phyloP scores from a whole-genome alignment of 805 yeast genomes.

The Spathaspora sp. region DNA sequence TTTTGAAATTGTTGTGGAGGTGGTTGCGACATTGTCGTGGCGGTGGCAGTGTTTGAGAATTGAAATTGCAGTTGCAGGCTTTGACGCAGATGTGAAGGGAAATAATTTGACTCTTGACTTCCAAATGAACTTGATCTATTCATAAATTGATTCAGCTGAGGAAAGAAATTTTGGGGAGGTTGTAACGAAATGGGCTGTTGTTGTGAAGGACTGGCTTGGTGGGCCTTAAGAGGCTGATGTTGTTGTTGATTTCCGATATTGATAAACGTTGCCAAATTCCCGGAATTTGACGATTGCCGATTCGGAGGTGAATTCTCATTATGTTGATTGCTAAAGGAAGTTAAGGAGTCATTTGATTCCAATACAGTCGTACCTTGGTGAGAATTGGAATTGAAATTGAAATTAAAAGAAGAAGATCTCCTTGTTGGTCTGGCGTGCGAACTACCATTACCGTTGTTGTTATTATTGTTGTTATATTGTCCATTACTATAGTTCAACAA shows the following conservation, averaged over 20 bases:
- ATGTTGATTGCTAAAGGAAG: neutral
- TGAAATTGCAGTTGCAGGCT: neutral
- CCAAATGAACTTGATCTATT: neutral
- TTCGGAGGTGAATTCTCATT: conserved; percentile 2
- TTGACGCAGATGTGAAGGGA: neutral
- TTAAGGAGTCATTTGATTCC: neutral
- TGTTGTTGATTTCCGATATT: conserved; percentile 5
- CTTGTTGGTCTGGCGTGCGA: neutral
- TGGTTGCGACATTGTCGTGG: neutral
- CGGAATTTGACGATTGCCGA: neutral
- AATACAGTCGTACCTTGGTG: neutral
- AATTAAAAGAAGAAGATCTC: conserved; percentile 2
- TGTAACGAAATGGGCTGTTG: neutral
- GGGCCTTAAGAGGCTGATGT: neutral
- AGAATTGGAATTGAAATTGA: neutral
- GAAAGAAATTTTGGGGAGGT: neutral
- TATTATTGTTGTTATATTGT: conserved; percentile 3
- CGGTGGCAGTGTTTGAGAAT: no score
- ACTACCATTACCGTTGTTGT: conserved; percentile 6
- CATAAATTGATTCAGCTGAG: neutral
- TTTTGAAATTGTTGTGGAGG: neutral
- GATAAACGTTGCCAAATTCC: conserved; percentile 10
- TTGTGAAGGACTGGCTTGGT: neutral
- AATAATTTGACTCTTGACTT: neutral
- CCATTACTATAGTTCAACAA: conserved; percentile 2